Evolutionary conservation across 805 yeast genomes (phyloP).

Genomic region (Lipomyces sp.): DNA sequence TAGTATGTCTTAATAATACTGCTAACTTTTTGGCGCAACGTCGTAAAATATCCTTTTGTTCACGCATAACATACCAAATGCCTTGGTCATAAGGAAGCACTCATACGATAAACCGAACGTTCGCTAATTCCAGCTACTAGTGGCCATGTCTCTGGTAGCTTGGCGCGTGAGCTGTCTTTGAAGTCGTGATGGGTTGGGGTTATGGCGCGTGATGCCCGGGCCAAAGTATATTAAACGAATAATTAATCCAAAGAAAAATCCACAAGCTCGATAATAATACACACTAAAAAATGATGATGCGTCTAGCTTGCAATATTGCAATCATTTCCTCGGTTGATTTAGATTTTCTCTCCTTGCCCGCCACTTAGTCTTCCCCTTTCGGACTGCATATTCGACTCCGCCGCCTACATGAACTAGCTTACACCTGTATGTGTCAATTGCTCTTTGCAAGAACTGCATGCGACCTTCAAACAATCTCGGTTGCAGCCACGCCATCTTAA

Average conservation of each 20-base stretch:
- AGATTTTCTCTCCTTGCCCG: constrained; percentile 5
- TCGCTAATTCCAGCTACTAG: no score
- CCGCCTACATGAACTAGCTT: constrained; percentile 24
- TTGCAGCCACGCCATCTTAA: constrained; percentile 35
- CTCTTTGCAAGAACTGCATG: constrained; percentile 28
- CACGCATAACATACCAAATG: no score
- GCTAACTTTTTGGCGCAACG: no score
- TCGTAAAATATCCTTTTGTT: no score
- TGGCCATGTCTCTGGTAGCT: no score
- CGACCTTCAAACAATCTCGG: constrained; percentile 31
- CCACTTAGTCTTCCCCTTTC: constrained; percentile 29
- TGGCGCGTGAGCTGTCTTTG: no score
- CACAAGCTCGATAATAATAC: background rate
- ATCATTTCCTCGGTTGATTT: background rate
- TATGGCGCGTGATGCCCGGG: no score
- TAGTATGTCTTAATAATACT: no score
- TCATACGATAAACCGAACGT: no score
- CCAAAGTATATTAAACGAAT: no score
- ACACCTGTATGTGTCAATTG: constrained; percentile 29
- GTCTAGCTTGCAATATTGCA: background rate
- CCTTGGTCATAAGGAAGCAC: no score
- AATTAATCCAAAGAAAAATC: background rate
- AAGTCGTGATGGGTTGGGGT: no score
- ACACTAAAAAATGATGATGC: background rate
- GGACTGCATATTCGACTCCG: constrained; percentile 17